Evolutionary conservation across 441 rosid species (phyloP).

Genomic region (Biscutella laevigata): DNA sequence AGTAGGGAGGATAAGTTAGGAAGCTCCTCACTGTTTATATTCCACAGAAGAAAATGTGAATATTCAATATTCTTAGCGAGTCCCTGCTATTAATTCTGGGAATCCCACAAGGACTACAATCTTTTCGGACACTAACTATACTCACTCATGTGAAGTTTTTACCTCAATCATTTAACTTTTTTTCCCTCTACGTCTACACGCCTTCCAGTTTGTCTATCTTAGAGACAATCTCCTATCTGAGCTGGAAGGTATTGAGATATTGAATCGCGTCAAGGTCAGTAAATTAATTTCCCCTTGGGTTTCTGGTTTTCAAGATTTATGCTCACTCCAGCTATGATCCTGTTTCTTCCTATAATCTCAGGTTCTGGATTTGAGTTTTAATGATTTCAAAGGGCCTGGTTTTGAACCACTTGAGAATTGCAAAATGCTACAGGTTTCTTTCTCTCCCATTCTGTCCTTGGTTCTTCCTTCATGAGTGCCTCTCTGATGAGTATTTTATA

Average conservation of each 20-base stretch:
- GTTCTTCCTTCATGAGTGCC: constrained; percentile 10
- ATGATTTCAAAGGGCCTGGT: constrained; percentile 98
- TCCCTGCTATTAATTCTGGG: neutral
- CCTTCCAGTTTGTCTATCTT: constrained; percentile 83
- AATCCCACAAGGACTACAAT: neutral
- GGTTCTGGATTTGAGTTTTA: constrained; percentile 99
- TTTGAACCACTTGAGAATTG: constrained; percentile 96
- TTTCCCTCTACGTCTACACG: neutral
- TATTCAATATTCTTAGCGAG: neutral
- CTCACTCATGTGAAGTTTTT: neutral
- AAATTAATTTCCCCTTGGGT: neutral
- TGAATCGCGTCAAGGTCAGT: constrained; percentile 91
- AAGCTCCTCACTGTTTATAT: too few relatives aligned
- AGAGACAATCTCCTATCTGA: constrained; percentile 94
- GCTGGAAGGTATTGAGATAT: constrained; percentile 88
- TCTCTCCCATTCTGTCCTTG: constrained; percentile 24
- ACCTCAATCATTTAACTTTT: neutral
- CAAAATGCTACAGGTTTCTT: constrained; percentile 77
- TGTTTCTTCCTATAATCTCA: constrained; percentile 29
- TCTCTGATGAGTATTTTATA: constrained; percentile 23
- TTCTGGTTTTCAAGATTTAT: neutral
- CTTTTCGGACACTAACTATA: neutral
- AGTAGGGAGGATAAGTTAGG: neutral
- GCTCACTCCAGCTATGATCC: neutral
- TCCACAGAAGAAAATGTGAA: neutral